phyloP scores from a whole-genome alignment of 305 asterid genomes.

The Solanum hybrid region DNA sequence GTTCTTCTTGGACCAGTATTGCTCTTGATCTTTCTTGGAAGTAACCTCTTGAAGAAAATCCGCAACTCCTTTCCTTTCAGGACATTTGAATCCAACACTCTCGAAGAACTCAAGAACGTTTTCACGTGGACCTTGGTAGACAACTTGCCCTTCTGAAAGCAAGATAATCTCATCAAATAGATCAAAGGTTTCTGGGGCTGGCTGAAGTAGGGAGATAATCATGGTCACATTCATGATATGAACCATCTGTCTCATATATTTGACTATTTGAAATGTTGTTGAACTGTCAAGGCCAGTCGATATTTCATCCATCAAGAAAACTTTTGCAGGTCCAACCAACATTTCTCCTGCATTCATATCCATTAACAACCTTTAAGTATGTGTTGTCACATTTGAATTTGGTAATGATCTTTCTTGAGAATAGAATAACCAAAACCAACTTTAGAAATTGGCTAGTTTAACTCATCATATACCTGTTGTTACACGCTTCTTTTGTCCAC shows the following conservation, averaged over 20 bases:
- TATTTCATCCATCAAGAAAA: conserved; percentile 41
- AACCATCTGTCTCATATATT: conserved; percentile 41
- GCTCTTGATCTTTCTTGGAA: conserved; percentile 41
- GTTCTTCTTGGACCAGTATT: conserved; percentile 33
- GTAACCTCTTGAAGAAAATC: conserved; percentile 47
- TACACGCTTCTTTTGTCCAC: conserved; percentile 40
- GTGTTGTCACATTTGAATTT: background rate
- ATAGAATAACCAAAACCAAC: background rate
- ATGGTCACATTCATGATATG: conserved; percentile 34
- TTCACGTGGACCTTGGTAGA: conserved; percentile 40
- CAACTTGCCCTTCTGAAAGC: conserved; percentile 35
- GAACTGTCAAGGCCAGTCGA: conserved; percentile 46
- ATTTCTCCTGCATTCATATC: conserved; percentile 32
- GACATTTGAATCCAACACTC: conserved; percentile 34
- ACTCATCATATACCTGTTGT: conserved; percentile 22
- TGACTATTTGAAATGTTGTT: conserved; percentile 39
- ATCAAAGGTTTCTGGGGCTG: conserved; percentile 43
- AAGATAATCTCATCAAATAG: conserved; percentile 39
- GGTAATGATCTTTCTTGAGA: background rate
- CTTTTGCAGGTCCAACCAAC: conserved; percentile 46
- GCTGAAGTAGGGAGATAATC: conserved; percentile 45
- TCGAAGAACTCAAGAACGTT: conserved; percentile 33
- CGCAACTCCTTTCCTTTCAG: conserved; percentile 40
- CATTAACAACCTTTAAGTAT: background rate
- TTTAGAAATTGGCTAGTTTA: background rate